Percentiles rank a stretch among this genome's conserved stretches.
Conservation (phyloP, 1,139 yeast species). For the Scheffersomyces parashehatae region DNA sequence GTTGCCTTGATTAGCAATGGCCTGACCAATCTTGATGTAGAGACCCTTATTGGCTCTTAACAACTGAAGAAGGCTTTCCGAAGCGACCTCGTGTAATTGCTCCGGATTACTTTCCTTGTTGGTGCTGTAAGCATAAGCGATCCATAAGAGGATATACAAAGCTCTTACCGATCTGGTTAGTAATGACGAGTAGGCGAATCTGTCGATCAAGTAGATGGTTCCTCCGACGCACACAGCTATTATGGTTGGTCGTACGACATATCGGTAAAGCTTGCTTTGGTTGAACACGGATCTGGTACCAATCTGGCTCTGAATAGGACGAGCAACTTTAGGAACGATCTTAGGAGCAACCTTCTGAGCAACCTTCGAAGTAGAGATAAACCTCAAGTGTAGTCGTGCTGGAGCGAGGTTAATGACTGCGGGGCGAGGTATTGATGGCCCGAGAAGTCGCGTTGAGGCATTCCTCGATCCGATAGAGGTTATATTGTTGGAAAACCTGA, state of each 20-base stretch:
- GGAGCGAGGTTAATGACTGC: too few species aligned
- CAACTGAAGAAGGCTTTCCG: slow-evolving; percentile 55
- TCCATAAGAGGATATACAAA: slow-evolving; percentile 44
- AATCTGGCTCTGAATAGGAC: background rate
- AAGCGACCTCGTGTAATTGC: slow-evolving; percentile 59
- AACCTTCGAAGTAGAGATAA: slow-evolving; percentile 1
- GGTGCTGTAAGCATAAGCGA: slow-evolving; percentile 62
- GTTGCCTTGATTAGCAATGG: slow-evolving; percentile 69
- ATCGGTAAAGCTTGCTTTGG: background rate
- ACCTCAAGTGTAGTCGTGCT: too few species aligned
- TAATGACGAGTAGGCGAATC: slow-evolving; percentile 47
- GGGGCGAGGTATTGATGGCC: too few species aligned
- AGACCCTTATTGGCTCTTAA: slow-evolving; percentile 65
- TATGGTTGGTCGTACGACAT: background rate
- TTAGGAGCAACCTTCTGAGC: background rate
- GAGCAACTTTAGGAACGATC: background rate
- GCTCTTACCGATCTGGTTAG: slow-evolving; percentile 55
- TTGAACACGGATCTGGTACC: background rate
- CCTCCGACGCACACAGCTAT: slow-evolving; percentile 4
- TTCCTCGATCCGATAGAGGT: too few species aligned
- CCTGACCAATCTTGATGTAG: slow-evolving; percentile 75
- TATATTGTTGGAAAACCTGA: too few species aligned
- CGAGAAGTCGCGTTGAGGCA: too few species aligned
- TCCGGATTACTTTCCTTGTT: slow-evolving; percentile 40
- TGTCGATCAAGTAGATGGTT: slow-evolving; percentile 38